Percentiles rank a stretch among this genome's conserved stretches.
Conservation (phyloP, 192 early-diverging fungal genomes). For the Rhizophagus clarus region DNA sequence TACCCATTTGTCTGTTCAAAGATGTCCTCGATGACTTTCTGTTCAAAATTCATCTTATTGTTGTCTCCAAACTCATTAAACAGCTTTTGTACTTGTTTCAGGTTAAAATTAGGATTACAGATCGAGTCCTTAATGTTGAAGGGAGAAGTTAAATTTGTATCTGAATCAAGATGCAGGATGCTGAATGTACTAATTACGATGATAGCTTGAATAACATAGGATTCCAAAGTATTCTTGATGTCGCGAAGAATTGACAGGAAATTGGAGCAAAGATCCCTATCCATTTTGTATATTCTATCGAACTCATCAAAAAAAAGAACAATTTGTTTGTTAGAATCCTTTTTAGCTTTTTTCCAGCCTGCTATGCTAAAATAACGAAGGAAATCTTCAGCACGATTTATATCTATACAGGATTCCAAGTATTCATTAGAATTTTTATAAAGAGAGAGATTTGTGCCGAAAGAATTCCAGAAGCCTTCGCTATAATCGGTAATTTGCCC, state of each 20-base stretch:
- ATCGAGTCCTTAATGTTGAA: neutral
- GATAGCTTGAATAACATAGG: neutral
- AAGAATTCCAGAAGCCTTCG: no score
- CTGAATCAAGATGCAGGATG: neutral
- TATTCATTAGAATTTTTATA: no score
- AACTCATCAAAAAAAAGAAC: neutral
- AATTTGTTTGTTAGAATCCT: neutral
- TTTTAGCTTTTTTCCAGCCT: no score
- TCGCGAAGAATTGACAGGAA: neutral
- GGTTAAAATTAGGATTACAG: neutral
- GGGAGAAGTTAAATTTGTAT: neutral
- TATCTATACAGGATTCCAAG: no score
- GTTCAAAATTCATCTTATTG: neutral
- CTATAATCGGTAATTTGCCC: no score
- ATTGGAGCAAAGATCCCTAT: neutral
- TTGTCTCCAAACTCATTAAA: neutral
- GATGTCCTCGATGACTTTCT: neutral
- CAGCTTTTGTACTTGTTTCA: neutral
- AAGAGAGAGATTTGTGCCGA: no score
- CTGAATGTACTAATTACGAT: neutral
- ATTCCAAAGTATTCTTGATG: neutral
- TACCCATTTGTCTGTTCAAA: neutral
- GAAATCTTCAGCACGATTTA: no score
- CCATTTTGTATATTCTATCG: neutral
- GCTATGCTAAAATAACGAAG: no score